These are phyloP conservation scores for Aspergillus proliferans DNA, from an alignment of 2,329 filamentous ascomycete species.

Conservation along the genomic window DNA sequence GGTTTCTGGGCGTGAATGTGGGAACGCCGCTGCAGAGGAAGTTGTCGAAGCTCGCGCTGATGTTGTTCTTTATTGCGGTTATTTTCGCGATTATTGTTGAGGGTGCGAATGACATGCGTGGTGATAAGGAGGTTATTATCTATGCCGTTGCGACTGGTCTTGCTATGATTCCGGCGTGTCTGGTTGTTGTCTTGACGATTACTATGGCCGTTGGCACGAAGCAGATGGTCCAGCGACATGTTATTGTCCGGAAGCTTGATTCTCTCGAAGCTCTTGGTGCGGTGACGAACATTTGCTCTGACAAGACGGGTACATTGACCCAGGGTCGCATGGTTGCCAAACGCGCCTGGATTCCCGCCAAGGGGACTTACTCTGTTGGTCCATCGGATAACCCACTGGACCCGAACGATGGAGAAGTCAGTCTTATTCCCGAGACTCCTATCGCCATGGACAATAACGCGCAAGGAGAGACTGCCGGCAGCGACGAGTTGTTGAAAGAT, in stretches of 20 bases:
- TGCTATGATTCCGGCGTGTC: slow-evolving; percentile 57
- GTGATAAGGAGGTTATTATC: slow-evolving; percentile 56
- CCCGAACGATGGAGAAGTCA: slow-evolving; percentile 47
- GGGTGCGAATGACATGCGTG: slow-evolving; percentile 55
- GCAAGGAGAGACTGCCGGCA: slow-evolving; percentile 19
- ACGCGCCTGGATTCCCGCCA: slow-evolving; percentile 53
- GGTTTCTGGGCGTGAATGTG: slow-evolving; percentile 61
- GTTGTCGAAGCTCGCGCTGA: slow-evolving; percentile 60
- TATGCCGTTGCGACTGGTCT: slow-evolving; percentile 56
- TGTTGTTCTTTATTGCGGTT: slow-evolving; percentile 62
- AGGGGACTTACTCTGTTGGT: slow-evolving; percentile 54
- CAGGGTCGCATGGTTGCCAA: slow-evolving; percentile 60
- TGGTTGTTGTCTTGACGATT: slow-evolving; percentile 62
- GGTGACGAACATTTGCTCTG: slow-evolving; percentile 54
- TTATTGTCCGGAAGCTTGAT: slow-evolving; percentile 53
- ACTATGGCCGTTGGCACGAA: slow-evolving; percentile 60
- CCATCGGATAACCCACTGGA: slow-evolving; percentile 52
- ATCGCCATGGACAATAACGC: slow-evolving; percentile 22
- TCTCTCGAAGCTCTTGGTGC: slow-evolving; percentile 57
- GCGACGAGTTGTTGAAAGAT: slow-evolving; percentile 35
- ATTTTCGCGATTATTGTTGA: slow-evolving; percentile 64
- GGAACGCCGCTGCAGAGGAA: slow-evolving; percentile 66
- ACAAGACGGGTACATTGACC: slow-evolving; percentile 57
- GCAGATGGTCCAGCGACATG: slow-evolving; percentile 51
- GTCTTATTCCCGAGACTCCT: slow-evolving; percentile 31